Base-by-base conservation (phyloP, 2,329 filamentous ascomycete species). In the Escovopsis sp. region DNA sequence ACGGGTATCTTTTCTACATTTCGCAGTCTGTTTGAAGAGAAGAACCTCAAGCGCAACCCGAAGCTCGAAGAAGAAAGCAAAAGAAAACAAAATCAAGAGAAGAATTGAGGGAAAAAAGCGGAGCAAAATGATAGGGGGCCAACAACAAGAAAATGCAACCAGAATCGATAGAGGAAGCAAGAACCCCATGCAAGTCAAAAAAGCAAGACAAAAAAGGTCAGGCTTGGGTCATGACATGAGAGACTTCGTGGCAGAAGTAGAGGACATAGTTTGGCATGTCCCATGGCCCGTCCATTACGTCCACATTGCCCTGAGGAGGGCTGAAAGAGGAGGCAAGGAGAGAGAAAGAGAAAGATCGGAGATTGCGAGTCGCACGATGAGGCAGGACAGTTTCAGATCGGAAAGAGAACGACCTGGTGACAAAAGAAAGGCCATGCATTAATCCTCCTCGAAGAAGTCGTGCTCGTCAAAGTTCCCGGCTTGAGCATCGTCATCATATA, bases 401-500 rank as follows among this genome's bases (percentile, higher is more conserved):
- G n/a, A 31, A 33, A 15, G 33, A 31, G 16, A 31, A 2, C 9
- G 32, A 39, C 25, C 36, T 33, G 21, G 17, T 31, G 31, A 34
- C 36, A 33, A 31, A 13, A 16, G 7, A 11, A 21, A 15, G 51
- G 42, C 44, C 50, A 52, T 50, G 36, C 34, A 30, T 42, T 15
- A 40, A 23, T 41, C 39, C 45, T 70, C 65, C 43, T 69, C 66
- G 44, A 71, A 72, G 55, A 73, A 73, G 36, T 66, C 68, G 25
- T 69, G 64, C 50, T 74, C 69, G 46, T 74, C 69, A 54, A 72
- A 72, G 36, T 71, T 66, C 38, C 66, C 71, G 3, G 66, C 62
- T 27, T 66, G 66, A 6, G 74, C 74, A 50, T 79, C 73, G 21
- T 63, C 63, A 48, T 79, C 74, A 49, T 78, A 79, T 23, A 62